Conservation (phyloP, 352 stramenopile genomes). For the Thalassiosira allenii region DNA sequence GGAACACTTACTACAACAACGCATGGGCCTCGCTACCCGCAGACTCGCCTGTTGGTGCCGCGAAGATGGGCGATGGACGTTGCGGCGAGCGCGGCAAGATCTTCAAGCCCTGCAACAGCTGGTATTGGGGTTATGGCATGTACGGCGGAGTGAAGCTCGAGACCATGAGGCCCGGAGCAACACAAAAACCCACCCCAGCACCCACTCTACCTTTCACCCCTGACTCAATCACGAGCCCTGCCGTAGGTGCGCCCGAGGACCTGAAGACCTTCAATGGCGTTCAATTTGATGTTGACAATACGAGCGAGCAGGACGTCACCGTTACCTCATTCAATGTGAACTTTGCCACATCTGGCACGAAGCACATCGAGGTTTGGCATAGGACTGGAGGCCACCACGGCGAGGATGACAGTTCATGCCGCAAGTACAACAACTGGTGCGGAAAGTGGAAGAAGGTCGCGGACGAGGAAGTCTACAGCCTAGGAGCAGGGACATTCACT, state of each 20-base stretch:
- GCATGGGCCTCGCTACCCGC: not conserved
- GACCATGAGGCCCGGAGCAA: not conserved
- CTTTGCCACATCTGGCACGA: not conserved
- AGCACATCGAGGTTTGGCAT: slow-evolving; percentile 34
- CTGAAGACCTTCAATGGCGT: not conserved
- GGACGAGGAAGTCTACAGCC: not conserved
- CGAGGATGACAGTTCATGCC: not conserved
- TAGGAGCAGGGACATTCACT: not conserved
- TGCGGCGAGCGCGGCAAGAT: not conserved
- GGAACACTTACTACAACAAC: slow-evolving; percentile 4
- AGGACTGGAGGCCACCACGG: slow-evolving; percentile 3
- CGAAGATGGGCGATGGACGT: not conserved
- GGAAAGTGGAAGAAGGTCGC: slow-evolving; percentile 19
- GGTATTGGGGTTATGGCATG: slow-evolving; percentile 4
- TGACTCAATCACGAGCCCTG: not conserved
- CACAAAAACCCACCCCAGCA: not conserved
- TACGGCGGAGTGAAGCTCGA: slow-evolving; percentile 9
- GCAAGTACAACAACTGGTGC: slow-evolving; percentile 15
- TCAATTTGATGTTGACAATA: slow-evolving; percentile 32
- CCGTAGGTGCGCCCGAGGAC: not conserved
- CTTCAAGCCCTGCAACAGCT: not conserved
- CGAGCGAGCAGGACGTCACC: slow-evolving; percentile 3
- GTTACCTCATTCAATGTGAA: slow-evolving; percentile 8
- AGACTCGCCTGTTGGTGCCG: not conserved
- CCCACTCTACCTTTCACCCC: not conserved